Percentiles rank a stretch among this genome's conserved stretches.
phyloP scores from a whole-genome alignment of 2,329 filamentous ascomycete species.

The Pyrenochaeta sp. region DNA sequence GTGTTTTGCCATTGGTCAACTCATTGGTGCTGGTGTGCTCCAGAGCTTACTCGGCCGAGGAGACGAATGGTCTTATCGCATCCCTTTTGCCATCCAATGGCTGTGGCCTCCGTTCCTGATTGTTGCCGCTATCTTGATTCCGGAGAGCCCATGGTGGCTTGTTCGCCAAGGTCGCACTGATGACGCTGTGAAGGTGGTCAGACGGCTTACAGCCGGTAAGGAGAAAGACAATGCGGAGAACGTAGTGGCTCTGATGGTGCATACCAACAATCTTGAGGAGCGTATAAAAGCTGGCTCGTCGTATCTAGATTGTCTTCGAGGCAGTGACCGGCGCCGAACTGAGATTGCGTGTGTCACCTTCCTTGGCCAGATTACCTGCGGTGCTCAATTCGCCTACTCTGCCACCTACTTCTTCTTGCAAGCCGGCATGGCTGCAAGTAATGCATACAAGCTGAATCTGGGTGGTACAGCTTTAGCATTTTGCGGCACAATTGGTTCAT shows the following conservation, averaged over 20 bases:
- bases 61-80: slow-evolving; percentile 34
- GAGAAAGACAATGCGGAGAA: too few species aligned
- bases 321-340: slow-evolving; percentile 77
- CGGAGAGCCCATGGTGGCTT: slow-evolving; percentile 69
- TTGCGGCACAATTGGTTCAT: slow-evolving; percentile 72
- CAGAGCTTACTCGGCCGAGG: slow-evolving; percentile 59
- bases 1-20: slow-evolving; percentile 69
- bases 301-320: slow-evolving; percentile 83
- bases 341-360: slow-evolving; percentile 67
- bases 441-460: slow-evolving; percentile 68
- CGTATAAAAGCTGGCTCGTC: slow-evolving; percentile 69
- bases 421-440: slow-evolving; percentile 64
- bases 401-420: slow-evolving; percentile 69
- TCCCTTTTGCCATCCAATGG: slow-evolving; percentile 51
- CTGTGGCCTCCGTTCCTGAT: slow-evolving; percentile 53
- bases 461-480: slow-evolving; percentile 71
- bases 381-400: slow-evolving; percentile 68
- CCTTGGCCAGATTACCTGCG: slow-evolving; percentile 54
- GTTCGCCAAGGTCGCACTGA: slow-evolving; percentile 68
- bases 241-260: slow-evolving; percentile 81
- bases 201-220: too few species aligned
- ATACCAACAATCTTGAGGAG: slow-evolving; percentile 80
- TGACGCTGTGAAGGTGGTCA: slow-evolving; percentile 61
- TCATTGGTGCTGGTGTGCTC: slow-evolving; percentile 66
- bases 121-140: slow-evolving; percentile 55